Percentiles rank a stretch among this genome's conserved stretches.
These are phyloP conservation scores for Fraxinus albicans DNA, from an alignment of 305 asterid genomes.

Conservation along the genomic window DNA sequence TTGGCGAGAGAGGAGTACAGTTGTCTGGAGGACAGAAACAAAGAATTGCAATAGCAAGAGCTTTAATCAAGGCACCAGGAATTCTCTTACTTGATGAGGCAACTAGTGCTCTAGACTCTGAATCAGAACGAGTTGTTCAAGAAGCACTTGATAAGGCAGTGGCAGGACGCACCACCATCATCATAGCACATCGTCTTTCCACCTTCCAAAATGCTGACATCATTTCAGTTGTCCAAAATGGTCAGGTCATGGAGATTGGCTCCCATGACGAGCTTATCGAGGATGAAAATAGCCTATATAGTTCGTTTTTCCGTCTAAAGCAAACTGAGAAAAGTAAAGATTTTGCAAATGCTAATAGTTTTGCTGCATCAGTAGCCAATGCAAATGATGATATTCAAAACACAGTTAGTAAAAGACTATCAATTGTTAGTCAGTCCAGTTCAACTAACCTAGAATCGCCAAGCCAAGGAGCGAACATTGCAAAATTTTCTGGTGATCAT, in stretches of 20 bases:
- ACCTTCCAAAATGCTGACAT: conserved; percentile 82
- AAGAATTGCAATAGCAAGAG: conserved; percentile 93
- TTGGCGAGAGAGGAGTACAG: conserved; percentile 96
- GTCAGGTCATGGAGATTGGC: conserved; percentile 69
- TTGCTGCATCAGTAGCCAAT: conserved; percentile 21
- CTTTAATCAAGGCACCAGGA: conserved; percentile 73
- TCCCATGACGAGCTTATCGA: conserved; percentile 61
- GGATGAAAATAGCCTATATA: conserved; percentile 51
- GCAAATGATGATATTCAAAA: conserved; percentile 36
- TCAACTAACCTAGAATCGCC: conserved; percentile 57
- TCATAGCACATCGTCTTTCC: conserved; percentile 92
- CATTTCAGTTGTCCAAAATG: conserved; percentile 68
- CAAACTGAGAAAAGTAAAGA: conserved; percentile 41
- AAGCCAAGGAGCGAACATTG: conserved; percentile 29
- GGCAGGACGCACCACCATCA: conserved; percentile 79
- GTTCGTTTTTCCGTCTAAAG: conserved; percentile 66
- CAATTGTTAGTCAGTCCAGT: conserved; percentile 60
- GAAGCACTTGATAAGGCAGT: conserved; percentile 90
- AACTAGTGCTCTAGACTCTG: conserved; percentile 87
- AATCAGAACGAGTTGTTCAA: conserved; percentile 82
- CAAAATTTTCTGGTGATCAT: conserved; percentile 33
- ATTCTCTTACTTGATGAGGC: conserved; percentile 95
- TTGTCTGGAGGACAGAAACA: conserved; percentile 97
- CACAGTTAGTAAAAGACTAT: conserved; percentile 47
- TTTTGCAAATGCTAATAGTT: not conserved